These are phyloP conservation scores for Chlamydomonas reinhardtii DNA, from an alignment of 163 green algal species.

Conservation along the genomic window DNA sequence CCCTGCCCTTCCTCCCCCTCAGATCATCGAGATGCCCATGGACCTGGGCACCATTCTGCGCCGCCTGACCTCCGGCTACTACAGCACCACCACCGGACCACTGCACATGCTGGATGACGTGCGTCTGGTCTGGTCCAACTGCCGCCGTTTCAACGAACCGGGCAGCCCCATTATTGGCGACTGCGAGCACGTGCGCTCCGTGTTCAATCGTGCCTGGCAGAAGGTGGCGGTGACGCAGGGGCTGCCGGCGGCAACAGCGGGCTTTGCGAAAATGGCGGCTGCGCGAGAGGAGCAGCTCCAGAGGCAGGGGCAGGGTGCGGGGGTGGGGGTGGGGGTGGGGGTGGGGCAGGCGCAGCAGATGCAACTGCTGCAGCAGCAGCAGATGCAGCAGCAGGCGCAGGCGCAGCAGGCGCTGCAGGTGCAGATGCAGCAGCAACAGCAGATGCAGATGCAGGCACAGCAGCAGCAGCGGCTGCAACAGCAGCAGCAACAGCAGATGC, in stretches of 20 bases:
- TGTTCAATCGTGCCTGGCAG: conserved; percentile 38
- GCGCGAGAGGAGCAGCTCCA: neutral
- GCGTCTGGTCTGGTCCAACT: conserved; percentile 65
- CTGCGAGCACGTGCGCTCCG: conserved; percentile 30
- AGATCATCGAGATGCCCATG: conserved; percentile 52
- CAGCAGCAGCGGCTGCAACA: too few species aligned
- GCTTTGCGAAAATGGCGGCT: conserved; percentile 5
- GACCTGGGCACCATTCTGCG: conserved; percentile 53
- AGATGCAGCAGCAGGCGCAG: too few species aligned
- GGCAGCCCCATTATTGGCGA: conserved; percentile 16
- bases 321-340: too few species aligned
- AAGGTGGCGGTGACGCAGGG: conserved; percentile 6
- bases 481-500: too few species aligned
- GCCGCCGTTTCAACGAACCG: conserved; percentile 61
- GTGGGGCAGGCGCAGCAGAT: too few species aligned
- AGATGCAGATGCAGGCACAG: too few species aligned
- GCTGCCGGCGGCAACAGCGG: conserved; percentile 24
- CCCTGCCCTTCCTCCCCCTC: neutral
- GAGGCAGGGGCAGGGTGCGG: neutral
- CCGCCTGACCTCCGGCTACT: conserved; percentile 7
- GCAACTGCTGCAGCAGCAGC: too few species aligned
- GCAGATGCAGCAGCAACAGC: too few species aligned
- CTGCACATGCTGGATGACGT: conserved; percentile 59
- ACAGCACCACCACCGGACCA: conserved; percentile 13
- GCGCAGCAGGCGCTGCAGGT: too few species aligned